Conservation (phyloP, 164 flowering plant genomes). For the Dillenia turbinata region DNA sequence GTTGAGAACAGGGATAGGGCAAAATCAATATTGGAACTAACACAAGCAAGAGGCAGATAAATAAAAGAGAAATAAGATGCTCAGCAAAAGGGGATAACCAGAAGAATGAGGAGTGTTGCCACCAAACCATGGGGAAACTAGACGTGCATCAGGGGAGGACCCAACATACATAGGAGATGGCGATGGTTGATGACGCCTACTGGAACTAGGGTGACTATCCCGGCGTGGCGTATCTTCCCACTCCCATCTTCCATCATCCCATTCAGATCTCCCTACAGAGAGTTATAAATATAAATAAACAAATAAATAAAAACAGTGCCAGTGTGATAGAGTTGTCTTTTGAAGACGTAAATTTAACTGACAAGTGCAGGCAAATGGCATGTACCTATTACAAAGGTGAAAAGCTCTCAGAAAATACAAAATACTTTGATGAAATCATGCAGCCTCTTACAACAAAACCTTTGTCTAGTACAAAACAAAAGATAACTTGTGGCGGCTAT, state of each 20-base stretch:
- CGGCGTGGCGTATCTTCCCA: slow-evolving; percentile 83
- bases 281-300: background rate
- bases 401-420: no score
- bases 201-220: slow-evolving; percentile 33
- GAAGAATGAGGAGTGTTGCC: slow-evolving; percentile 54
- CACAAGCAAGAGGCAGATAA: background rate
- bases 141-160: slow-evolving; percentile 87
- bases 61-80: no score
- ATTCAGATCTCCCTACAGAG: slow-evolving; percentile 65
- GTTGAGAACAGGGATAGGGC: background rate
- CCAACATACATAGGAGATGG: slow-evolving; percentile 84
- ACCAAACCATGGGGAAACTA: slow-evolving; percentile 85
- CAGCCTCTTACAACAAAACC: background rate
- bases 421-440: background rate
- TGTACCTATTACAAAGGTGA: no score
- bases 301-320: background rate
- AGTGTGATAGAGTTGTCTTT: no score
- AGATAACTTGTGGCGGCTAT: no score
- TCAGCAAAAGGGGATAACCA: slow-evolving; percentile 25
- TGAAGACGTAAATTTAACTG: no score
- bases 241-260: slow-evolving; percentile 95
- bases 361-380: no score
- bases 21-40: background rate
- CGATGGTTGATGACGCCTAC: slow-evolving; percentile 60
- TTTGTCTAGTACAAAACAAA: no score